Conservation (phyloP, 257 asterid species). For the Misopates orontium region DNA sequence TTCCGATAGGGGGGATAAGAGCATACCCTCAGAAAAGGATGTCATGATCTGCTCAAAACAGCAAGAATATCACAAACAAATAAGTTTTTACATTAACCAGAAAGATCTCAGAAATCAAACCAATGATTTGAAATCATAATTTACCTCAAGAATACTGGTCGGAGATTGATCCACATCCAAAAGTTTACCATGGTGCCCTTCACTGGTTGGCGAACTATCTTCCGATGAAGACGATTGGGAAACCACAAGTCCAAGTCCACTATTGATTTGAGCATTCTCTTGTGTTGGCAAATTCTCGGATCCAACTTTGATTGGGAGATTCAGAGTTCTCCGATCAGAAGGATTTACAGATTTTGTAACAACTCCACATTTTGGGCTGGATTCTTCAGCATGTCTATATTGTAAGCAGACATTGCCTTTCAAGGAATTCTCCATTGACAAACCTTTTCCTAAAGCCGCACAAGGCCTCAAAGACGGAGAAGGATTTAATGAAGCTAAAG, state of each 20-base stretch:
- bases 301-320: conserved; percentile 89
- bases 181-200: conserved; percentile 45
- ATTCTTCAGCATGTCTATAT: conserved; percentile 47
- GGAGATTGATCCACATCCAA: conserved; percentile 67
- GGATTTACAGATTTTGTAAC: conserved; percentile 40
- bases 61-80: too few relatives aligned
- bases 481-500: conserved; percentile 53
- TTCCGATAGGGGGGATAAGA: conserved; percentile 80
- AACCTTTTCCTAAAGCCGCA: conserved; percentile 47
- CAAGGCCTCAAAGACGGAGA: conserved; percentile 53
- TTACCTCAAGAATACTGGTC: conserved; percentile 89
- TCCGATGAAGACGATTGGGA: conserved; percentile 89
- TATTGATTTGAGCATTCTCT: conserved; percentile 82
- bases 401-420: conserved; percentile 37
- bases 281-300: conserved; percentile 60
- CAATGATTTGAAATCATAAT: conserved; percentile 30
- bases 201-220: conserved; percentile 65
- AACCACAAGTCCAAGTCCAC: conserved; percentile 92
- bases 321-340: conserved; percentile 68
- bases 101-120: too few relatives aligned
- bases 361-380: conserved; percentile 45
- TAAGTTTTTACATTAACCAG: too few relatives aligned
- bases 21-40: conserved; percentile 52
- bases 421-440: conserved; percentile 37
- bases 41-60: conserved; percentile 85